These are phyloP conservation scores for Penicillium hordei DNA, from an alignment of 2,329 filamentous ascomycete species.

Conservation along the genomic window DNA sequence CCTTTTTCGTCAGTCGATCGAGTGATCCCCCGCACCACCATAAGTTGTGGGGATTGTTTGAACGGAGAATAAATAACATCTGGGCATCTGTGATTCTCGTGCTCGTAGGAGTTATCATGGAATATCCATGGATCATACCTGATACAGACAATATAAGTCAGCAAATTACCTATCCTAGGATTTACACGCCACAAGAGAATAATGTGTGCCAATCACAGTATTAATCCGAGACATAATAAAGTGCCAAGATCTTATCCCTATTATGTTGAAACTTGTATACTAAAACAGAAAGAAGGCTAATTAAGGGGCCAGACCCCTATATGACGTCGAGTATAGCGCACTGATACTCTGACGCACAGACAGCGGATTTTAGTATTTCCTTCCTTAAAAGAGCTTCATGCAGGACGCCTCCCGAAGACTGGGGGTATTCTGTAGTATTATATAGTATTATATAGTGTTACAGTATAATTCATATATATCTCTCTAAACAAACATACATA, in stretches of 20 bases:
- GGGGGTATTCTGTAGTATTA: not conserved
- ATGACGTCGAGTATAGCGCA: constrained; percentile 20
- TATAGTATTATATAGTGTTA: not conserved
- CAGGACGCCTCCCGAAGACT: constrained; percentile 11
- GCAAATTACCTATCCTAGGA: not conserved
- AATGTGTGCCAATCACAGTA: not conserved
- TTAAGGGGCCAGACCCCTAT: constrained; percentile 16
- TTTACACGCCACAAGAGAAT: not conserved
- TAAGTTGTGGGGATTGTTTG: not conserved
- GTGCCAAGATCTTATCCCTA: not conserved
- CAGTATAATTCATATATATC: too few relatives aligned
- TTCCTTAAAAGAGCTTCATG: constrained; percentile 15
- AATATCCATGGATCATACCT: not conserved
- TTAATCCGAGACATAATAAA: not conserved
- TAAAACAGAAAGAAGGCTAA: constrained; percentile 8
- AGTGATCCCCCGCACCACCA: not conserved
- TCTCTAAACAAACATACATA: not conserved
- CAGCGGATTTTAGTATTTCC: not conserved
- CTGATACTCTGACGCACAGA: constrained; percentile 9
- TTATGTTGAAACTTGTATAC: not conserved
- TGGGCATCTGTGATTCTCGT: not conserved
- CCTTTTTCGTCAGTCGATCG: not conserved
- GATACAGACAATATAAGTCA: not conserved
- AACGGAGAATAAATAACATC: not conserved
- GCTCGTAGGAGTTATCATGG: not conserved